phyloP scores from a whole-genome alignment of 192 early-diverging fungal species.

The Entomortierella parvispora region DNA sequence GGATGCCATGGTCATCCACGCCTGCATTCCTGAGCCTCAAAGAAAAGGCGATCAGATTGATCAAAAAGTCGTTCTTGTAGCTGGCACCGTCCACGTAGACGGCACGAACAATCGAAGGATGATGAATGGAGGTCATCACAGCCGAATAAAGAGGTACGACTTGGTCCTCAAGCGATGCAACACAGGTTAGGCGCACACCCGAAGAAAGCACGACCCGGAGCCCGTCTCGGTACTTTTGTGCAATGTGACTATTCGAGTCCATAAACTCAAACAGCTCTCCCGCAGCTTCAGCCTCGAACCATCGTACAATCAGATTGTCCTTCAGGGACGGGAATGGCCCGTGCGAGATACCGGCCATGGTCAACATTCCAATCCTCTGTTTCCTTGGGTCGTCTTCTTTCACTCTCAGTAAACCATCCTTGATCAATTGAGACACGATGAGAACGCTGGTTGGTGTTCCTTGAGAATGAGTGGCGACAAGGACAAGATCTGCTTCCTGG shows the following conservation, averaged over 20 bases:
- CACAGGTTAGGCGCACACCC: constrained; percentile 78
- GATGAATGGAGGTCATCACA: constrained; percentile 70
- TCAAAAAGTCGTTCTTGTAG: constrained; percentile 86
- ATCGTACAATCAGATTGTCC: constrained; percentile 82
- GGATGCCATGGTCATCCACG: constrained; percentile 85
- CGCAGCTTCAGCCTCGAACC: constrained; percentile 90
- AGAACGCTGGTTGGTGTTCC: constrained; percentile 90
- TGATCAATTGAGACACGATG: constrained; percentile 76
- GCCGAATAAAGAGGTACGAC: constrained; percentile 93
- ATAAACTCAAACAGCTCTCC: constrained; percentile 95
- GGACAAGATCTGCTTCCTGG: constrained; percentile 75
- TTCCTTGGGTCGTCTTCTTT: constrained; percentile 58
- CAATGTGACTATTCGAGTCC: constrained; percentile 75
- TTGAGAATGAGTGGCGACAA: constrained; percentile 94
- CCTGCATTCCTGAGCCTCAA: constrained; percentile 89
- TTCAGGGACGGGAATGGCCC: constrained; percentile 88
- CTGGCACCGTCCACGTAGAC: constrained; percentile 89
- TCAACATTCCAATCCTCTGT: constrained; percentile 80
- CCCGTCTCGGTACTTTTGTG: constrained; percentile 76
- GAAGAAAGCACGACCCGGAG: constrained; percentile 72
- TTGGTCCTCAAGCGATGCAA: constrained; percentile 95
- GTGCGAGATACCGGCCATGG: constrained; percentile 94
- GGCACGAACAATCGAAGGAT: constrained; percentile 88
- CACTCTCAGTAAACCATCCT: constrained; percentile 60
- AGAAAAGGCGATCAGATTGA: constrained; percentile 86